These are phyloP conservation scores for Allantophomopsis lycopodina DNA, from an alignment of 2,329 filamentous ascomycete genomes.

Conservation along the genomic window DNA sequence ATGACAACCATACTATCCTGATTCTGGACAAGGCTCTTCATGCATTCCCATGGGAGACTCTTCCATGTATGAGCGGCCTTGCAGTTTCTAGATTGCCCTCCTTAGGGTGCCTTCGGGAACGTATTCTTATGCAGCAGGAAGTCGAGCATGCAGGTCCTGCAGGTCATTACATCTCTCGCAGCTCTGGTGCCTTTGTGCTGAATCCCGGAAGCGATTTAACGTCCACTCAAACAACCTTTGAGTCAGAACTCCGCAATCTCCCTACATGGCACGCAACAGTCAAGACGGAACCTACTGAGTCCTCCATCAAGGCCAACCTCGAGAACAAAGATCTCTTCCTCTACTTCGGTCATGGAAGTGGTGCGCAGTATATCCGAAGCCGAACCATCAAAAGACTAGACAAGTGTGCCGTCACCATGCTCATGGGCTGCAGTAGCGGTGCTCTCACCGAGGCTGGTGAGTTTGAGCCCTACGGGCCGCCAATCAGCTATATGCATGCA, in stretches of 20 bases:
- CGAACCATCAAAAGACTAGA: constrained; percentile 69
- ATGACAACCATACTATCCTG: constrained; percentile 62
- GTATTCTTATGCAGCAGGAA: constrained; percentile 36
- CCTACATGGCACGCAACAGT: constrained; percentile 58
- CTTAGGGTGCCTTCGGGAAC: constrained; percentile 64
- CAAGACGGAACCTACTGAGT: constrained; percentile 57
- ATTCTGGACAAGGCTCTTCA: constrained; percentile 87
- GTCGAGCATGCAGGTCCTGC: constrained; percentile 7
- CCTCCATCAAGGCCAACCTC: constrained; percentile 60
- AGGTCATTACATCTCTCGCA: constrained; percentile 41
- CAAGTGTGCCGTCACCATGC: constrained; percentile 66
- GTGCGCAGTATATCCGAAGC: constrained; percentile 83
- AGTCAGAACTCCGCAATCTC: constrained; percentile 49
- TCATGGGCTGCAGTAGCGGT: constrained; percentile 91
- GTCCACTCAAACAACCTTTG: constrained; percentile 66
- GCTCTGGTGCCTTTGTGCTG: constrained; percentile 63
- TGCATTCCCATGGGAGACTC: constrained; percentile 87
- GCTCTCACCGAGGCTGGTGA: constrained; percentile 68
- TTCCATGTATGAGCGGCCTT: constrained; percentile 68
- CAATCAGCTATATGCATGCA: constrained; percentile 83
- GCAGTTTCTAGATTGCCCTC: constrained; percentile 84
- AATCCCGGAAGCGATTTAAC: constrained; percentile 79
- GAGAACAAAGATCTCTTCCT: constrained; percentile 58
- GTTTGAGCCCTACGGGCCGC: constrained; percentile 83
- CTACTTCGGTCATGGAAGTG: constrained; percentile 94